These are phyloP conservation scores for Candida berthetii DNA, from an alignment of 805 yeast genomes.

Conservation along the genomic window DNA sequence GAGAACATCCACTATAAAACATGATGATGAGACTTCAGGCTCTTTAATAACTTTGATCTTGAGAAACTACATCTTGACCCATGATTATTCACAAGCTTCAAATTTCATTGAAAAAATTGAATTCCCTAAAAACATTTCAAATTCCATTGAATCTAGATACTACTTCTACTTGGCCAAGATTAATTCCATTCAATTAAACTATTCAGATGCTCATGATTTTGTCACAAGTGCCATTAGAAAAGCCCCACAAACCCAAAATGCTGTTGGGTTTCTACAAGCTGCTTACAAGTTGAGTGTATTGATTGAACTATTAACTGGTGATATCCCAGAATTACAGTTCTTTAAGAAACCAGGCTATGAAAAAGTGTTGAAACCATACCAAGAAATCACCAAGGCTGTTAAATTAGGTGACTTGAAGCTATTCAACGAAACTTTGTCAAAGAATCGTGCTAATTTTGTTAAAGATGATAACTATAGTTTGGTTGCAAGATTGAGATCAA, in stretches of 20 bases:
- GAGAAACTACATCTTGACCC: slow-evolving; percentile 70
- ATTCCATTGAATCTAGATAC: slow-evolving; percentile 87
- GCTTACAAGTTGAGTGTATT: slow-evolving; percentile 85
- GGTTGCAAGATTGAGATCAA: slow-evolving; percentile 87
- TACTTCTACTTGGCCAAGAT: slow-evolving; percentile 88
- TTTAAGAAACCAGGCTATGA: slow-evolving; percentile 63
- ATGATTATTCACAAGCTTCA: slow-evolving; percentile 82
- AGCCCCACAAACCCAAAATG: slow-evolving; percentile 84
- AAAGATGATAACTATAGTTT: slow-evolving; percentile 79
- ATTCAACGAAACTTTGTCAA: slow-evolving; percentile 64
- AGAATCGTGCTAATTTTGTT: slow-evolving; percentile 55
- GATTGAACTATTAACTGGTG: slow-evolving; percentile 93
- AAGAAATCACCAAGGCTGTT: slow-evolving; percentile 85
- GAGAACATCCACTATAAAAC: slow-evolving; percentile 86
- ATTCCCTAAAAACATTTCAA: slow-evolving; percentile 81
- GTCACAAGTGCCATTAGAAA: slow-evolving; percentile 94
- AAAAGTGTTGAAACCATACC: slow-evolving; percentile 69
- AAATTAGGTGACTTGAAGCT: slow-evolving; percentile 83
- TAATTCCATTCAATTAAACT: slow-evolving; percentile 87
- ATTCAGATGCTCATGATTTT: slow-evolving; percentile 83
- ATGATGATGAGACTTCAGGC: slow-evolving; percentile 89
- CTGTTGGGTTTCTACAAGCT: slow-evolving; percentile 82
- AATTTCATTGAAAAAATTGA: slow-evolving; percentile 85
- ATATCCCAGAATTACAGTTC: slow-evolving; percentile 82
- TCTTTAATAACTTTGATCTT: slow-evolving; percentile 78